Conservation (phyloP, 331 rosid genomes). For the Cydonia oblonga region DNA sequence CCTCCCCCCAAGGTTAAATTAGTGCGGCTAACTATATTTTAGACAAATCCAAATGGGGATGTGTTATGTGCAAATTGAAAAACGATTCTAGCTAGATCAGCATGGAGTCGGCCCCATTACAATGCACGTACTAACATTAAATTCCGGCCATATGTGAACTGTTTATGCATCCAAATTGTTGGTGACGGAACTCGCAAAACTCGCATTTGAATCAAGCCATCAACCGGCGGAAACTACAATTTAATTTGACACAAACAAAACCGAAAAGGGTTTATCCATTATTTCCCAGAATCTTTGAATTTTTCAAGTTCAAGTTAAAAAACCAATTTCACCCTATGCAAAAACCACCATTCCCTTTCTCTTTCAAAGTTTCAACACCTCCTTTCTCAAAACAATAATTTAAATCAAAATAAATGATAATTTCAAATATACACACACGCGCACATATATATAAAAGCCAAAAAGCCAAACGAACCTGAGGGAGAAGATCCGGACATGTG, state of each 20-base stretch:
- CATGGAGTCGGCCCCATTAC: neutral
- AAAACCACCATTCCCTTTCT: neutral
- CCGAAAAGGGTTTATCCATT: neutral
- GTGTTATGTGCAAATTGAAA: neutral
- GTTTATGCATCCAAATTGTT: neutral
- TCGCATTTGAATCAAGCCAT: neutral
- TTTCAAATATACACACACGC: too few relatives aligned
- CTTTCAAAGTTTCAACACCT: neutral
- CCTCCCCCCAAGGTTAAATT: neutral
- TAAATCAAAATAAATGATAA: neutral
- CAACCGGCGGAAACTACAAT: too few relatives aligned
- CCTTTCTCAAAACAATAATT: neutral
- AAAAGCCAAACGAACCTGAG: constrained; percentile 35
- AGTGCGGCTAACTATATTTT: neutral
- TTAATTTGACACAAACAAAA: too few relatives aligned
- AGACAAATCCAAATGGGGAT: neutral
- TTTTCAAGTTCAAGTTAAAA: neutral
- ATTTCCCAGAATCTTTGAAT: neutral
- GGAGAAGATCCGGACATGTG: constrained; percentile 28
- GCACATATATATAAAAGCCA: too few relatives aligned
- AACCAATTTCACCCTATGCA: constrained; percentile 1
- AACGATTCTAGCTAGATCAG: neutral
- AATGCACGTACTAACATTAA: neutral
- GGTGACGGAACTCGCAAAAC: neutral
- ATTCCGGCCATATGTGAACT: neutral